Percentiles rank a stretch among this genome's conserved stretches.
These are phyloP conservation scores for Pythium rhizo-oryzae DNA, from an alignment of 352 stramenopile species.

Conservation along the genomic window DNA sequence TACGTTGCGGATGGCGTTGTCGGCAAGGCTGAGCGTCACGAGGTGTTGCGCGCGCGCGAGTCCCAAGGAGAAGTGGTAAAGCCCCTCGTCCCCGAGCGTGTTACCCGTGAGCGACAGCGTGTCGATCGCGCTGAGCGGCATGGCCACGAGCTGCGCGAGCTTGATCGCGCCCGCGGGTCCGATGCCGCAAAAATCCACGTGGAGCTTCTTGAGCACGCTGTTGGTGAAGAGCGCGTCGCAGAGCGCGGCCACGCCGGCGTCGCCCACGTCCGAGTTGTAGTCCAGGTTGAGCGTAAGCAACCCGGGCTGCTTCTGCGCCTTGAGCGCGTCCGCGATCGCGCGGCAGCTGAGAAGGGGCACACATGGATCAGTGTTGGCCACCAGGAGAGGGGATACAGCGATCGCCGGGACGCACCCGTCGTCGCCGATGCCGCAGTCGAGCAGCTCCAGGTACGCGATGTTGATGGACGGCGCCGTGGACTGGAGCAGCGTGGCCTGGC, in stretches of 20 bases:
- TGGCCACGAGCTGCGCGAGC: conserved; percentile 69
- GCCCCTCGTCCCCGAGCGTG: conserved; percentile 49
- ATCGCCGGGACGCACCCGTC: conserved; percentile 33
- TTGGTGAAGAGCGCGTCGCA: conserved; percentile 77
- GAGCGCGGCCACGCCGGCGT: conserved; percentile 54
- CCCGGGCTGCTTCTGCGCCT: conserved; percentile 52
- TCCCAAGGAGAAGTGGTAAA: conserved; percentile 73
- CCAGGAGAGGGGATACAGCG: no score
- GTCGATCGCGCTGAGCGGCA: conserved; percentile 52
- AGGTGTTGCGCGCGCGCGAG: conserved; percentile 62
- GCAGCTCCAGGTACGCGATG: conserved; percentile 77
- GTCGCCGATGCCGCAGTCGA: conserved; percentile 73
- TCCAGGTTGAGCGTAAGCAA: conserved; percentile 76
- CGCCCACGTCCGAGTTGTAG: conserved; percentile 66
- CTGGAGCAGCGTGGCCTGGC: conserved; percentile 49
- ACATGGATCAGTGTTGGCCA: no score
- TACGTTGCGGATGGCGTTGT: conserved; percentile 82
- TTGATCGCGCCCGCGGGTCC: conserved; percentile 53
- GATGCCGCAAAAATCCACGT: conserved; percentile 75
- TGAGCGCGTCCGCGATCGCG: conserved; percentile 53
- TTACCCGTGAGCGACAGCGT: conserved; percentile 75
- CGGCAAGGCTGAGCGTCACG: conserved; percentile 68
- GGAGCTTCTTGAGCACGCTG: conserved; percentile 70
- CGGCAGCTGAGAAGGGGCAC: no score
- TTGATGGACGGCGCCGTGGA: conserved; percentile 51